Base-by-base conservation (phyloP, 1,284 basidiomycete species). In the Exobasidium cylindrosporum region DNA sequence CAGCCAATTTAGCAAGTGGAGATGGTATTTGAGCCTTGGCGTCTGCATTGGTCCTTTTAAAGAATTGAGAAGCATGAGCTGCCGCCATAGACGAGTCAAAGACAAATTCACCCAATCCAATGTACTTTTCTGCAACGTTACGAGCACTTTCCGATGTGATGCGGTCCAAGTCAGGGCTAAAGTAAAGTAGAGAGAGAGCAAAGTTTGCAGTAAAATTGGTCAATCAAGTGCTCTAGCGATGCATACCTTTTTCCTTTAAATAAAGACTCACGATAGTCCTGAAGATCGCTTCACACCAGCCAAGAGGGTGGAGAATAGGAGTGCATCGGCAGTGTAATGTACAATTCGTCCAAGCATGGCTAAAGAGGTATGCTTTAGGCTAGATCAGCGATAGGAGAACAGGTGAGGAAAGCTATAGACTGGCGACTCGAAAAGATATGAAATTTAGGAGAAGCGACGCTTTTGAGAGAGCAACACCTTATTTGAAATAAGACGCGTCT, bases 211-310 rank as follows among this genome's bases (percentile, higher is more conserved):
- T 60, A 21, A 4, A 17, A 31, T 7, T 6, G 14, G n/a, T n/a
- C n/a, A n/a, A n/a, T n/a, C n/a, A 4, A 30, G 53, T 29, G 17
- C 7, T 31, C 21, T 11, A 14, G 31, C 40, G n/a, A n/a, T n/a
- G n/a, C n/a, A n/a, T n/a, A n/a, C n/a, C n/a, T n/a, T n/a, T n/a
- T n/a, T n/a, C n/a, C n/a, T n/a, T n/a, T n/a, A n/a, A n/a, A n/a
- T n/a, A n/a, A 91, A 81, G 80, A 95, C 92, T 86, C 83, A 82
- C 58, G 61, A 32, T 40, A 56, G 54, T 28, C 77, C 77, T 5
- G 74, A 67, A 30, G 92, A 89, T 68, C 91, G 87, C 81, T 89
- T 89, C 70, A 98, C 88, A 35, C 95, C 95, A 35, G 94, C 94
- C 24, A 95, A 82, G 10, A 97, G 85, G 10, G 94, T 91, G 17